Conservation (phyloP, 1,284 basidiomycete species). For the Malassezia sympodialis region DNA sequence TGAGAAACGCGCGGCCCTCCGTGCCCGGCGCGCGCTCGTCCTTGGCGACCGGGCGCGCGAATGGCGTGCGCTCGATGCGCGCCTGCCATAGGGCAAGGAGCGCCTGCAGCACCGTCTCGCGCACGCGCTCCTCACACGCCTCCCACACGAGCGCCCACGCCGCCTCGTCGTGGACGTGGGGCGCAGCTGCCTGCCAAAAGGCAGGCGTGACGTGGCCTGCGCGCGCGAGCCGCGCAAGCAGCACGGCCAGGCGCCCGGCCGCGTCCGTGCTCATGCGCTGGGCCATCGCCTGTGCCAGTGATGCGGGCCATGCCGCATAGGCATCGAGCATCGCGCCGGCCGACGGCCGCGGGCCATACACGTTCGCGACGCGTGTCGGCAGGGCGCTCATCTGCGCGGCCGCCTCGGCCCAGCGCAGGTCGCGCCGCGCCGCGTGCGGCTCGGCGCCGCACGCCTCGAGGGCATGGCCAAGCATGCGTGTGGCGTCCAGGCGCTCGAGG, state of each 20-base stretch:
- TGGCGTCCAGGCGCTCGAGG: not conserved
- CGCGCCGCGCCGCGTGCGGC: not conserved
- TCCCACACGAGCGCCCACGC: slow-evolving; percentile 1
- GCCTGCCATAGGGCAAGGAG: not conserved
- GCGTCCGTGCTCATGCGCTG: not conserved
- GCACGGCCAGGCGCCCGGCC: not conserved
- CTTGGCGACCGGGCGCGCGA: not conserved
- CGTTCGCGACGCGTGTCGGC: slow-evolving; percentile 15
- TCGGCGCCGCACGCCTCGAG: not conserved
- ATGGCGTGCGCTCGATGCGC: not conserved
- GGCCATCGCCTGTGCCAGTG: not conserved
- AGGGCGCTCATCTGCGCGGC: slow-evolving; percentile 3
- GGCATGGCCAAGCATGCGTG: not conserved
- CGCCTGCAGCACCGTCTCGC: not conserved
- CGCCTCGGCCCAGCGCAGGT: slow-evolving; percentile 2
- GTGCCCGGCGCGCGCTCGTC: slow-evolving; percentile 6
- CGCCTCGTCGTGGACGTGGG: not conserved
- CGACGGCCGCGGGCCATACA: not conserved
- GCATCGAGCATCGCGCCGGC: not conserved
- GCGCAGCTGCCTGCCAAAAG: not conserved
- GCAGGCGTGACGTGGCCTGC: not conserved
- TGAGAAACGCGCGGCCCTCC: slow-evolving; percentile 12
- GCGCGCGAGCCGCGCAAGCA: not conserved
- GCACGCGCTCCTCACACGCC: not conserved
- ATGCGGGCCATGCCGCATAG: not conserved